phyloP scores from a whole-genome alignment of 495 filamentous ascomycete species.

The Annulohypoxylon maeteangense region DNA sequence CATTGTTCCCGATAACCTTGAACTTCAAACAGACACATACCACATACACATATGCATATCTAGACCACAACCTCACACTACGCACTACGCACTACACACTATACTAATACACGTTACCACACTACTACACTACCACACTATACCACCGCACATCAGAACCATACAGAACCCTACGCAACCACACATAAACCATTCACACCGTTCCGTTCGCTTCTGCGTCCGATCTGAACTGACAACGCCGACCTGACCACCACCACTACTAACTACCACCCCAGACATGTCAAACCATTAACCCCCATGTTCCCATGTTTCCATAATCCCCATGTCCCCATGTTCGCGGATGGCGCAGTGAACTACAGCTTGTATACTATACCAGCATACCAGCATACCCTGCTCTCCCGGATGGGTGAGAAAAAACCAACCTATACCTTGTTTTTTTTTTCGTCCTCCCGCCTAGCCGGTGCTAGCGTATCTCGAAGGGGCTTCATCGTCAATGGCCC shows the following conservation, averaged over 20 bases:
- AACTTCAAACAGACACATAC: slow-evolving; percentile 23
- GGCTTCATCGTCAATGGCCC: slow-evolving; percentile 39
- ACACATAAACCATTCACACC: slow-evolving; percentile 1
- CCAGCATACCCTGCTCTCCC: slow-evolving; percentile 28
- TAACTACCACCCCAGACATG: slow-evolving; percentile 4
- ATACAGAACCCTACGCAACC: slow-evolving; percentile 5
- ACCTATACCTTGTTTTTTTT: slow-evolving; percentile 14
- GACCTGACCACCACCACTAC: slow-evolving; percentile 25
- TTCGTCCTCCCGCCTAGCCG: slow-evolving; percentile 31
- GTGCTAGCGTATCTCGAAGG: slow-evolving; percentile 31
- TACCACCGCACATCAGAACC: background rate
- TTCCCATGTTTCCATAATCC: background rate
- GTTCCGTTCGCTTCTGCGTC: slow-evolving; percentile 41
- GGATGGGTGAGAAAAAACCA: slow-evolving; percentile 1
- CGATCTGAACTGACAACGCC: slow-evolving; percentile 43
- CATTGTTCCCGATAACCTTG: slow-evolving; percentile 12
- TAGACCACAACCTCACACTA: background rate
- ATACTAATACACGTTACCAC: background rate
- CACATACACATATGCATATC: slow-evolving; percentile 11
- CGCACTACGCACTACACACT: background rate
- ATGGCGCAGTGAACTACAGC: slow-evolving; percentile 21
- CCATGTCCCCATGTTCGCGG: slow-evolving; percentile 3
- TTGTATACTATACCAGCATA: slow-evolving; percentile 22
- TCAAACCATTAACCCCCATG: slow-evolving; percentile 2
- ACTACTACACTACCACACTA: background rate